Conservation (phyloP, 2,329 filamentous ascomycete species). For the Fusarium sp. region DNA sequence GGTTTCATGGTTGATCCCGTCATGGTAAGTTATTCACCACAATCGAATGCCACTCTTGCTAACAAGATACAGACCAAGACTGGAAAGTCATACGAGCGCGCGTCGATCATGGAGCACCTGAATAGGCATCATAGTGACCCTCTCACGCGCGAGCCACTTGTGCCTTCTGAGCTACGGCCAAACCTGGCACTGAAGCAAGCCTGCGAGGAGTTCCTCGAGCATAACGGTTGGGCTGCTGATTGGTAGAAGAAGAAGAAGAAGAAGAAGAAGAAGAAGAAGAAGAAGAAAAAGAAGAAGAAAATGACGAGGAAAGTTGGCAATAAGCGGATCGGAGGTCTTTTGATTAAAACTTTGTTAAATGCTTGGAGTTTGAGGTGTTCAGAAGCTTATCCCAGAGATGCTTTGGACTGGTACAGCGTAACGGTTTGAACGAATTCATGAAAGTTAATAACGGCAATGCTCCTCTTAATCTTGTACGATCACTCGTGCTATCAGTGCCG, state of each 20-base stretch:
- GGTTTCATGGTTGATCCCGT: constrained; percentile 77
- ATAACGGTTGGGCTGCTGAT: constrained; percentile 93
- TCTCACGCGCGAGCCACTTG: constrained; percentile 79
- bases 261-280: background rate
- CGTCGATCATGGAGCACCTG: constrained; percentile 86
- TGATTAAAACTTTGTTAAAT: background rate
- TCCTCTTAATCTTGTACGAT: background rate
- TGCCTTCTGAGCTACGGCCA: constrained; percentile 74
- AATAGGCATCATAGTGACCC: constrained; percentile 80
- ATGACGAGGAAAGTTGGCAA: background rate
- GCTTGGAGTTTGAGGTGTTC: constrained; percentile 12
- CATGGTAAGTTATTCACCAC: constrained; percentile 51
- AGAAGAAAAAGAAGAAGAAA: constrained; percentile 17
- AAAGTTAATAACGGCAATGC: background rate
- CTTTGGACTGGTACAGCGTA: constrained; percentile 7
- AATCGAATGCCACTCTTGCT: background rate
- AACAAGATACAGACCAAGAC: constrained; percentile 70
- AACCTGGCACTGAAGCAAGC: constrained; percentile 84
- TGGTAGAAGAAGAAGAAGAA: constrained; percentile 63
- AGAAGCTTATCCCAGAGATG: background rate
- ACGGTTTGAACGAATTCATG: constrained; percentile 7
- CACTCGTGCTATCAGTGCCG: background rate
- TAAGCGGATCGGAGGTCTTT: background rate
- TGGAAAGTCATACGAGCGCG: constrained; percentile 88
- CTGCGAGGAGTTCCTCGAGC: constrained; percentile 82